Evolutionary conservation across 371 early-diverging fungal species (phyloP).

Genomic region (Catenaria anguillulae): DNA sequence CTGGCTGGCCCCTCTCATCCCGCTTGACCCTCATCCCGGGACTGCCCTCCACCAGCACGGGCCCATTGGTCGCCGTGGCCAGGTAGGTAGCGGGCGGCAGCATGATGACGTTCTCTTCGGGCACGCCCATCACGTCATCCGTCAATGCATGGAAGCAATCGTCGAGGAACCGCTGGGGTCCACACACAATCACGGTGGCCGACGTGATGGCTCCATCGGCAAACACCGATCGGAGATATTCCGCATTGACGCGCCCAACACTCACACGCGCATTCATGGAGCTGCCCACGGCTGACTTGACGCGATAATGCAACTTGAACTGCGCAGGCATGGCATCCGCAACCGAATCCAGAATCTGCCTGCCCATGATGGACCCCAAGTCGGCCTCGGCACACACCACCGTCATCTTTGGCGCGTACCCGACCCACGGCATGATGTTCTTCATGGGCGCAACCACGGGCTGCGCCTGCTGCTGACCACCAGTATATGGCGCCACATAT

Average conservation of each 20-base stretch:
- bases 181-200: background rate
- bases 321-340: constrained; percentile 1
- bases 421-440: constrained; percentile 2
- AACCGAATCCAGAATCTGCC: background rate
- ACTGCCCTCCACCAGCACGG: too few species aligned
- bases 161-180: constrained; percentile 2
- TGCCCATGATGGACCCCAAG: background rate
- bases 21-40: too few species aligned
- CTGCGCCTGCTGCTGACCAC: too few species aligned
- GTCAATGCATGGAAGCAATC: too few species aligned
- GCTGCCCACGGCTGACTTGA: background rate
- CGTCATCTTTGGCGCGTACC: background rate
- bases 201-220: background rate
- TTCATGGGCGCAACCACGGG: too few species aligned
- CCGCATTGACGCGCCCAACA: background rate
- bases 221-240: background rate
- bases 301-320: background rate
- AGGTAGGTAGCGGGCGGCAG: too few species aligned
- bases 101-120: too few species aligned
- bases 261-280: background rate
- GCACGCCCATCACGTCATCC: too few species aligned
- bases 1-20: too few species aligned
- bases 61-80: too few species aligned
- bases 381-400: background rate
- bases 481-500: too few species aligned